Evolutionary conservation across 2,329 filamentous ascomycete species (phyloP).

Genomic region (Aspergillus quadrilineatus): DNA sequence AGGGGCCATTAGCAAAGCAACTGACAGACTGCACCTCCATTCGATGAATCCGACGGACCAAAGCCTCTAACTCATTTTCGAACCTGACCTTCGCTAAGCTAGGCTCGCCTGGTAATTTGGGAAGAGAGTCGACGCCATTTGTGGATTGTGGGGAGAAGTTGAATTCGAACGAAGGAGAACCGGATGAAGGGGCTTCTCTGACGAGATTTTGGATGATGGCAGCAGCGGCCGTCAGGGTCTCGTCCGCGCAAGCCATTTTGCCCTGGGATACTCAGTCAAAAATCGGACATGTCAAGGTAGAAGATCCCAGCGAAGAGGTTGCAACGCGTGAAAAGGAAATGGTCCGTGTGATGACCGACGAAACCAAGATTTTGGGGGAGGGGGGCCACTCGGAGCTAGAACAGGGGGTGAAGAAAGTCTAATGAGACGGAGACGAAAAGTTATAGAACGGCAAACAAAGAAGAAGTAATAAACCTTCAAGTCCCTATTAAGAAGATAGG

Average conservation of each 20-base stretch:
- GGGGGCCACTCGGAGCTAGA: conserved; percentile 1
- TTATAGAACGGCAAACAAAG: conserved; percentile 10
- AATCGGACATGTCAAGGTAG: conserved; percentile 23
- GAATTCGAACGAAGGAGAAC: conserved; percentile 39
- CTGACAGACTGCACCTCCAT: conserved; percentile 74
- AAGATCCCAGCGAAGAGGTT: conserved; percentile 7
- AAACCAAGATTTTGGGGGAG: conserved; percentile 9
- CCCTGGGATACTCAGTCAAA: conserved; percentile 30
- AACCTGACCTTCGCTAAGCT: conserved; percentile 73
- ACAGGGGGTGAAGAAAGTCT: conserved; percentile 8
- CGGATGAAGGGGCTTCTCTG: conserved; percentile 36
- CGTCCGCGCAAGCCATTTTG: conserved; percentile 49
- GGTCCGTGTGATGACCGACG: conserved; percentile 8
- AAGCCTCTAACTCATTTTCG: conserved; percentile 77
- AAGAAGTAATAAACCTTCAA: conserved; percentile 1
- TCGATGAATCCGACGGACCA: conserved; percentile 74
- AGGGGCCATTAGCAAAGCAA: conserved; percentile 59
- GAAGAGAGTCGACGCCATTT: conserved; percentile 54
- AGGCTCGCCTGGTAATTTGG: conserved; percentile 75
- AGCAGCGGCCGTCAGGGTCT: conserved; percentile 49
- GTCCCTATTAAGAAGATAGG: background rate
- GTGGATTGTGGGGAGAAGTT: conserved; percentile 32
- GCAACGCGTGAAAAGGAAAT: background rate
- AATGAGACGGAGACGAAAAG: conserved; percentile 8
- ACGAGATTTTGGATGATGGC: conserved; percentile 48